Base-by-base conservation (phyloP, 257 asterid species). In the Solanum sitiens region DNA sequence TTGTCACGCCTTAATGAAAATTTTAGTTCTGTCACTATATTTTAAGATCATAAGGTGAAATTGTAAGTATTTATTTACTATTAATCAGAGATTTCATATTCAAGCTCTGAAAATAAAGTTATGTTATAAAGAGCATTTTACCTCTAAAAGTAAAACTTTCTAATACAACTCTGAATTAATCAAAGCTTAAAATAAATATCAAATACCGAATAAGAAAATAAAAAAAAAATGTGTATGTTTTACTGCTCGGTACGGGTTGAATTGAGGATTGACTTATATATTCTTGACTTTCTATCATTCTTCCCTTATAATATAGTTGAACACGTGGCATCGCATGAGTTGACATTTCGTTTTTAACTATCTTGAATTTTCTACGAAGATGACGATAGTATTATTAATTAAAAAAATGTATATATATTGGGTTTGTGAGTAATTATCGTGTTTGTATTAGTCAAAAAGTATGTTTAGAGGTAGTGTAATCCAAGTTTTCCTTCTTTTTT, bases 181-280 rank as follows among this genome's bases (percentile, higher is more conserved):
- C 11, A 1, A 12, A 27, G 0, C 35, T 30, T 9, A 25, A 1
- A 12, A 11, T 0, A 0, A 5, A 16, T 16, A 53, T 16, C 1
- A 53, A 53, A 16, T 2, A 16, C 0, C 1, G 63, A 53, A 3
- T 0, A 1, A 6, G 20, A 16, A 50, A 1, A 5, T 67, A n/a
- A n/a, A n/a, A 6, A 12, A 67, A 65, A 25, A 5, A 11, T 12
- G 11, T 74, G 32, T 11, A 32, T 3, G n/a, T 71, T 71, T 71
- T 67, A 71, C 42, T 30, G 76, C 76, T 70, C 12, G 75, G 23
- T 68, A 27, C 39, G 1, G 11, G 37, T 68, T 68, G 21, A 68
- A 67, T 27, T 18, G 37, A 27, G 74, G 9, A 67, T 25, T 67
- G 39, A 70, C 40, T 70, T 70, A 2, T 11, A 39, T 40, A 47